Evolutionary conservation across 768 basidiomycete species (phyloP), one percentile per base, ranked within the genome.

Genomic region (Chiua virens): DNA sequence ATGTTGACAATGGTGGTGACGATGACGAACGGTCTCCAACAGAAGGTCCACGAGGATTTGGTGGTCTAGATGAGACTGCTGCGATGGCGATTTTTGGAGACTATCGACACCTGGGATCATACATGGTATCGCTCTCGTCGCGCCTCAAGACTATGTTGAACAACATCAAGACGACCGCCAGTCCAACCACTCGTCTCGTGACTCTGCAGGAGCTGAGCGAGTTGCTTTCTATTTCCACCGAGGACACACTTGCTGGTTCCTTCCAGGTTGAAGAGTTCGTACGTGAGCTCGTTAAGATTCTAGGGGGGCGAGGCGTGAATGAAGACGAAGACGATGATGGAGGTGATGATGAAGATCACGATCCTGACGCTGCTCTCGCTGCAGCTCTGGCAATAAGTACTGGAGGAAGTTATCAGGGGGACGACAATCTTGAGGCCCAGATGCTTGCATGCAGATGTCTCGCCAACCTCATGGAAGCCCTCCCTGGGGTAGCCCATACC

Each of bases 381-480:
- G 89, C 93, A 22, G 92, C 87, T 1, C 71, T 95, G 42, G 91
- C 92, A 4, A 80, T 94, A 73, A 94, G 91, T 56, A 74, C 82
- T 0, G 86, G 86, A 21, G 74, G 71, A 8, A 80, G 76, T 6
- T 87, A 76, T 63, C 84, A 85, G 61, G 90, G 88, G 28, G 90
- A 92, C 60, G 90, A 91, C 52, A 90, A 89, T 58, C 80, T 89
- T 27, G 95, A 98, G 72, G 92, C 93, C 47, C 95, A 98, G 71
- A 85, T 98, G 44, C 80, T 98, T 42, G 97, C 97, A 25, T 98
- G 95, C 70, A 80, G 97, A 55, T 99, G 97, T 67, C 77, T 99
- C 46, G 96, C 95, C 42, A 98, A 99, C 68, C 78, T 99, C 49
- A 95, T 98, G 92, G 97, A 98, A 70, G 96, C 94, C n/a, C 78